phyloP scores from a whole-genome alignment of 1,139 yeast genomes.

The Magnusiomyces suaveolens region DNA sequence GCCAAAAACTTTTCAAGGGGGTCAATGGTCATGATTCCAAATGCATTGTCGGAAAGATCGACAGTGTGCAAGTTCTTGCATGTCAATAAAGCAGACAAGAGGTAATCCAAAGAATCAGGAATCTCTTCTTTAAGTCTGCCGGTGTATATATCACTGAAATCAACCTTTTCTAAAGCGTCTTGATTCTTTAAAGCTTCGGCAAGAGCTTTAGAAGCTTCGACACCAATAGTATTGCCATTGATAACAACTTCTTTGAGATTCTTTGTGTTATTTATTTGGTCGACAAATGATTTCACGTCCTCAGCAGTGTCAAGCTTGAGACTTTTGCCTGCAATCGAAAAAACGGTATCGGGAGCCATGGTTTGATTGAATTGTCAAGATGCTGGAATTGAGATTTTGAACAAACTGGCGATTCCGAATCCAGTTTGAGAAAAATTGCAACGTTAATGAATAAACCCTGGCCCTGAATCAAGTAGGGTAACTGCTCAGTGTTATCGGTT shows the following conservation, averaged over 20 bases:
- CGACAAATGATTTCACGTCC: conserved; percentile 62
- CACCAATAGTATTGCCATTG: conserved; percentile 90
- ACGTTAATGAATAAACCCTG: too few species aligned
- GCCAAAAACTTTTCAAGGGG: conserved; percentile 73
- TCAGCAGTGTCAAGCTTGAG: conserved; percentile 60
- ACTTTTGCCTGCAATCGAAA: conserved; percentile 67
- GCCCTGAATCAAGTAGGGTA: too few species aligned
- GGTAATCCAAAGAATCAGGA: conserved; percentile 64
- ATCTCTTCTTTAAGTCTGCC: conserved; percentile 92
- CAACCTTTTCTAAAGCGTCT: conserved; percentile 45
- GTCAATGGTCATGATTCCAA: conserved; percentile 90
- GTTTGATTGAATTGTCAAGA: neutral
- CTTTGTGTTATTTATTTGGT: conserved; percentile 39
- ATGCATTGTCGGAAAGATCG: conserved; percentile 88
- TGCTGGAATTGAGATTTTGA: neutral
- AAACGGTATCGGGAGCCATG: conserved; percentile 14
- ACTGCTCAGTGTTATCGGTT: too few species aligned
- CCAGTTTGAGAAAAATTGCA: too few species aligned
- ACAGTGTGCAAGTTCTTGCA: conserved; percentile 62
- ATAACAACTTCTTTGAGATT: conserved; percentile 57
- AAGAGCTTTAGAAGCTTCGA: conserved; percentile 70
- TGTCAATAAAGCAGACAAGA: conserved; percentile 63
- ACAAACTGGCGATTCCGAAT: neutral
- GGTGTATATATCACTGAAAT: conserved; percentile 87
- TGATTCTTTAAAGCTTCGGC: conserved; percentile 47